Evolutionary conservation across 148 eudicot species (phyloP).

Genomic region (Rhododendron williamsianum): DNA sequence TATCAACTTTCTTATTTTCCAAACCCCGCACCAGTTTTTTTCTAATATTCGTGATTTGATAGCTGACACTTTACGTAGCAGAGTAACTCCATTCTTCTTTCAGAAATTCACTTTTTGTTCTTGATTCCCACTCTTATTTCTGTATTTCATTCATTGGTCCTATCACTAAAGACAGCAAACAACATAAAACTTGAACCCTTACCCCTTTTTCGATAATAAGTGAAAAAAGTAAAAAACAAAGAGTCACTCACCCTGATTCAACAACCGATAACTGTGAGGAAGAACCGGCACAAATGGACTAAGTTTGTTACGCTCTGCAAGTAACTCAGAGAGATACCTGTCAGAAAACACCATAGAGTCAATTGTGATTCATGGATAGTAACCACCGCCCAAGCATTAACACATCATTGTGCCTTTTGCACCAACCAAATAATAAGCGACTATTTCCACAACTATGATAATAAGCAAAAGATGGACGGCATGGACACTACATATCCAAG

Average conservation of each 20-base stretch:
- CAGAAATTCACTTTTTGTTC: not conserved
- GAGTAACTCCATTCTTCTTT: not conserved
- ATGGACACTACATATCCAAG: not conserved
- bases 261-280: constrained; percentile 61
- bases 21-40: not conserved
- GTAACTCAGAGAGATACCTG: constrained; percentile 83
- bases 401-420: not conserved
- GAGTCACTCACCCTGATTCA: constrained; percentile 77
- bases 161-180: not conserved
- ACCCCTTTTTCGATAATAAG: not conserved
- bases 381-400: not conserved
- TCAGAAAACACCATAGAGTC: not conserved
- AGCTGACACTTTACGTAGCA: not conserved
- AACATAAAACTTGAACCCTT: not conserved
- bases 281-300: constrained; percentile 81
- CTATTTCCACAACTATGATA: not conserved
- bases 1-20: not conserved
- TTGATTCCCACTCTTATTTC: not conserved
- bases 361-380: not conserved
- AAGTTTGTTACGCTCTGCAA: constrained; percentile 79
- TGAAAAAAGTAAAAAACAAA: not conserved
- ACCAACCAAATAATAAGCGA: not conserved
- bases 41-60: not conserved
- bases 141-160: not conserved
- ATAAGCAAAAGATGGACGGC: not conserved